Conservation (phyloP, 2,329 filamentous ascomycete genomes). For the Stemphylium lycopersici region DNA sequence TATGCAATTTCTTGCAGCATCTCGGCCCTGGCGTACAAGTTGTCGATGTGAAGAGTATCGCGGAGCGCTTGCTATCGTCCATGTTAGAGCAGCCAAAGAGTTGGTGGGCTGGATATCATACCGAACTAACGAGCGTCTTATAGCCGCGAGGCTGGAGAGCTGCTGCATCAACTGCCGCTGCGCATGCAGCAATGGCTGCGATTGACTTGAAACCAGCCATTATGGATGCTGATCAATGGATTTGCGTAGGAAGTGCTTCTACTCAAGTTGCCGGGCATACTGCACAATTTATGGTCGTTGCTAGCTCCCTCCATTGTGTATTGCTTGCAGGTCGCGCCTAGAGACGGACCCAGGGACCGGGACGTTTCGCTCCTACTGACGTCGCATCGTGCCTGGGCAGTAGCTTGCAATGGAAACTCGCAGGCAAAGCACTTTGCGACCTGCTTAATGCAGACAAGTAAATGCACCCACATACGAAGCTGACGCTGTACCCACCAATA, state of each 20-base stretch:
- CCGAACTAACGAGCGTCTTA: slow-evolving; percentile 36
- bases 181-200: slow-evolving; percentile 28
- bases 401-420: slow-evolving; percentile 18
- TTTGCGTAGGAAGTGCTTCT: slow-evolving; percentile 2
- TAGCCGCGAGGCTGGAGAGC: slow-evolving; percentile 31
- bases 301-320: neutral
- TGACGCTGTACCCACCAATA: slow-evolving; percentile 20
- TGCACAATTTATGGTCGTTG: slow-evolving; percentile 21
- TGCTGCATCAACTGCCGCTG: slow-evolving; percentile 26
- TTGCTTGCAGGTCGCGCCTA: neutral
- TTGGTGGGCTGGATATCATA: slow-evolving; percentile 5
- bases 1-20: slow-evolving; percentile 50
- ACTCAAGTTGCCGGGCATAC: slow-evolving; percentile 1
- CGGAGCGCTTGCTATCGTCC: slow-evolving; percentile 30
- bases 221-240: neutral
- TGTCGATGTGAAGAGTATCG: slow-evolving; percentile 32
- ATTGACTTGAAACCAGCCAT: slow-evolving; percentile 33
- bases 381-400: slow-evolving; percentile 14
- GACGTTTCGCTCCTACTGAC: slow-evolving; percentile 14
- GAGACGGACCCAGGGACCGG: slow-evolving; percentile 16
- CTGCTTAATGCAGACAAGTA: slow-evolving; percentile 26
- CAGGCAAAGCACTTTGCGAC: slow-evolving; percentile 16
- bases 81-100: neutral
- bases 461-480: slow-evolving; percentile 12
- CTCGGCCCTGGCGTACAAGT: slow-evolving; percentile 37